Conservation (phyloP, 2,329 filamentous ascomycete species). For the Exophiala sideris region DNA sequence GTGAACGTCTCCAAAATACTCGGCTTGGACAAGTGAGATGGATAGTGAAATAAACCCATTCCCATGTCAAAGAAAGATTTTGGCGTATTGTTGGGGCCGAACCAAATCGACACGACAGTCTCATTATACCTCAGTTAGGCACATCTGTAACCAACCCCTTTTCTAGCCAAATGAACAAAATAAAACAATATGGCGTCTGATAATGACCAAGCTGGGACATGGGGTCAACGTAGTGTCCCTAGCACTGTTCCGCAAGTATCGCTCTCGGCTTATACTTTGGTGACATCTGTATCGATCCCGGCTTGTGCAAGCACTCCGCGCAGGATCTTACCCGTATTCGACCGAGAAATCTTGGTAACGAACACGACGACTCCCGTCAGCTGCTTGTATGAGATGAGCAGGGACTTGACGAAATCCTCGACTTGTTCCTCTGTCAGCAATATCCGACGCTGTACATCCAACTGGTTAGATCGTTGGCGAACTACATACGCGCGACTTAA, state of each 20-base stretch:
- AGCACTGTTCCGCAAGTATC: no score
- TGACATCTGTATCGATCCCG: background rate
- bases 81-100: no score
- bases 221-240: no score
- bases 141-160: no score
- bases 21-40: background rate
- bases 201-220: no score
- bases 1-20: background rate
- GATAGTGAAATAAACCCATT: background rate
- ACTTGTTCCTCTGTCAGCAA: conserved; percentile 40
- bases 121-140: no score
- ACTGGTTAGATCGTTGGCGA: conserved; percentile 13
- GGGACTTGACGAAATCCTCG: conserved; percentile 13
- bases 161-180: no score
- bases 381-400: conserved; percentile 48
- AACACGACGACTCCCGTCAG: conserved; percentile 47
- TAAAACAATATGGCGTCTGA: no score
- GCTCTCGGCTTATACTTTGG: no score
- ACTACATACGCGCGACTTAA: conserved; percentile 49
- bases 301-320: conserved; percentile 19
- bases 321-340: conserved; percentile 50
- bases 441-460: conserved; percentile 23
- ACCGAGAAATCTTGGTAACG: conserved; percentile 48
- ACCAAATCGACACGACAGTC: no score
- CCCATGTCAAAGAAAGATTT: no score